Evolutionary conservation across 129 eudicot species (phyloP).

Genomic region (Flaveria linearis): DNA sequence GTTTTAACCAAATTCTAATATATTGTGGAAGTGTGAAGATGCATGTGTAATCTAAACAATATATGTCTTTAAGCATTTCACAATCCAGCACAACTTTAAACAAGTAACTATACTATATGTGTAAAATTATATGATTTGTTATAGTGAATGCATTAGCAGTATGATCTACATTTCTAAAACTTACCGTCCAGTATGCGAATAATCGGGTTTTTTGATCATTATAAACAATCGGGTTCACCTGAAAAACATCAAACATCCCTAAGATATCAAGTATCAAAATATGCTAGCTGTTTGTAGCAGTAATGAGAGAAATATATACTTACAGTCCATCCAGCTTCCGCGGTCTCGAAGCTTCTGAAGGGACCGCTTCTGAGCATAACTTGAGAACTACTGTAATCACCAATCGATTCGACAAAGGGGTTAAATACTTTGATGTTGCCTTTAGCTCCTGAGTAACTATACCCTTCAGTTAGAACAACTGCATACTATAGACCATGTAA

Average conservation of each 20-base stretch:
- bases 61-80: not conserved
- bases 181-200: conserved; percentile 64
- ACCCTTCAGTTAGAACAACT: conserved; percentile 44
- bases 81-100: not conserved
- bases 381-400: conserved; percentile 54
- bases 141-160: not conserved
- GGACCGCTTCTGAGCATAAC: conserved; percentile 58
- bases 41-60: no score
- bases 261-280: not conserved
- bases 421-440: conserved; percentile 59
- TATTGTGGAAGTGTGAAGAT: no score
- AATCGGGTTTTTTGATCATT: conserved; percentile 58
- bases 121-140: not conserved
- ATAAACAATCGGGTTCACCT: conserved; percentile 71
- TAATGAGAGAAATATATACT: conserved; percentile 11
- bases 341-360: conserved; percentile 28
- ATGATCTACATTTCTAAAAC: not conserved
- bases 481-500: conserved; percentile 32
- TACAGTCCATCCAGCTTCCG: conserved; percentile 69
- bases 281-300: not conserved
- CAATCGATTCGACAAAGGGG: conserved; percentile 47
- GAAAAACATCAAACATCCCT: conserved; percentile 7
- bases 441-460: conserved; percentile 57
- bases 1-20: no score
- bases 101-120: not conserved